Evolutionary conservation across 2,329 filamentous ascomycete genomes (phyloP), one percentile per base, ranked within the genome.

Genomic region (Pseudohalonectria lignicola): DNA sequence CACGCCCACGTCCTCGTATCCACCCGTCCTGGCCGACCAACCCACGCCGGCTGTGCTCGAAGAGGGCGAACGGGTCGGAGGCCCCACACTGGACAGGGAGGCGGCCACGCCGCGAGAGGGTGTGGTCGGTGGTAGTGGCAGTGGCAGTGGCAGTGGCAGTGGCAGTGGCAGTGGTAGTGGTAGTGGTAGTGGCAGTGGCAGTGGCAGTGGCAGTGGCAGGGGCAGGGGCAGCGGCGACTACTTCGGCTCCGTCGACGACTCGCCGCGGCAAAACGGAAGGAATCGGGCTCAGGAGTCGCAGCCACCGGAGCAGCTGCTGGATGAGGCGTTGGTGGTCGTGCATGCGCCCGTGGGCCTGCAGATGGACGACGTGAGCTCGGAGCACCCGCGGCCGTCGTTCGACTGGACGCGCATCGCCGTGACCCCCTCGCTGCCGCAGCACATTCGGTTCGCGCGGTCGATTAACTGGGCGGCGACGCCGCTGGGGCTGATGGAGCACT

Each of bases 321-420:
- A n/a, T n/a, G n/a, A n/a, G n/a, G n/a, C n/a, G n/a, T n/a, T n/a
- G n/a, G n/a, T n/a, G n/a, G n/a, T n/a, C n/a, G n/a, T n/a, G n/a
- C n/a, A n/a, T n/a, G n/a, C n/a, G n/a, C n/a, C n/a, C n/a, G n/a
- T n/a, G n/a, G n/a, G n/a, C n/a, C n/a, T n/a, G n/a, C n/a, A n/a
- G n/a, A n/a, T n/a, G n/a, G n/a, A n/a, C n/a, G n/a, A n/a, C n/a
- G n/a, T n/a, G n/a, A n/a, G n/a, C n/a, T n/a, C n/a, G n/a, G n/a
- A n/a, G n/a, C n/a, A n/a, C n/a, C n/a, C n/a, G n/a, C n/a, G 57
- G 47, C 64, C 71, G 11, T 82, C 76, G 23, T 90, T 88, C 52
- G 86, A 93, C 56, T 92, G 86, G 86, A 92, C 85, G 4, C 71
- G 76, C 39, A 66, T 90, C 35, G 74, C 80, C 2, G 37, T 80